Base-by-base conservation (phyloP, 2,329 filamentous ascomycete species). In the Clarireedia homoeocarpa region DNA sequence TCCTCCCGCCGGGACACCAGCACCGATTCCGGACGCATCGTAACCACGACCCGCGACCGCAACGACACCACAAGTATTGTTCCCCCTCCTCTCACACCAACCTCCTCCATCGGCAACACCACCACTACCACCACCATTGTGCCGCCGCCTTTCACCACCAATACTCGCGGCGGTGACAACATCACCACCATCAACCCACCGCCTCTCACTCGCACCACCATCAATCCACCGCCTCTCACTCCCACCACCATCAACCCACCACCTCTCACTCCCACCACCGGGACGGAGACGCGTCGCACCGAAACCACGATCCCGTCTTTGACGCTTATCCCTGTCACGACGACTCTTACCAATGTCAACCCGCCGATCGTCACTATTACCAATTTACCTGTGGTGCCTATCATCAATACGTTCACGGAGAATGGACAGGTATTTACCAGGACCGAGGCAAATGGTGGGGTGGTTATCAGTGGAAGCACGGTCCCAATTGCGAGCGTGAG, bases 341-440 rank as follows among this genome's bases (percentile, higher is more conserved):
- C 51, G 1, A 48, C 51, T n/a, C 47, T 53, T 15, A 53, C 51
- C 4, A 53, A 42, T 9, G 51, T 53, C 6, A 48, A 23, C 23
- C 51, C 51, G 20, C 51, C 51, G 6, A 53, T 53, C 51, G 38
- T 44, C 14, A 48, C 51, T 24, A 48, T 48, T 7, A 53, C 51
- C 30, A 36, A 27, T 1, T 47, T 53, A 6, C 44, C 52, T 5
- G n/a, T 54, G n/a, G 30, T 53, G 1, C 51, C 51, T 1, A 17
- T 54, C 9, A 14, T 17, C 2, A n/a, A 27, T 46, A 49, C 52
- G 5, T 14, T 12, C 40, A 49, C 48, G 14, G 23, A 27, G 12
- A 15, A 6, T 9, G 52, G 36, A 2, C 44, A 39, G 20, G 48
- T 36, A 2, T 14, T 54, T 9, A 26, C 27, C 5, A 46, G 30